phyloP scores from a whole-genome alignment of 1,139 yeast species.

The Sugiyamaella castrensis region DNA sequence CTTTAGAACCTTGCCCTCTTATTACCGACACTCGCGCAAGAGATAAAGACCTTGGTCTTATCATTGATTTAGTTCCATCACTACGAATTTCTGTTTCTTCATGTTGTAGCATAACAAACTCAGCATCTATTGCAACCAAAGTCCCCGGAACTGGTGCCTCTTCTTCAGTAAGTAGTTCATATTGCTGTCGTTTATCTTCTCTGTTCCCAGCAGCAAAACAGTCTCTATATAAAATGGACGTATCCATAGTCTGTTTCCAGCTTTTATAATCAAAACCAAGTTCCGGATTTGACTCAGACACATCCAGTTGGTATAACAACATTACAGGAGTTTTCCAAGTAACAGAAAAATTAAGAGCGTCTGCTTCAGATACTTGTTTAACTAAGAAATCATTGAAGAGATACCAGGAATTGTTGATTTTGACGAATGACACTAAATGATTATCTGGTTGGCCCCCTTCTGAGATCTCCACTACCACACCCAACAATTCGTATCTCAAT shows the following conservation, averaged over 20 bases:
- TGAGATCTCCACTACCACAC: slow-evolving; percentile 40
- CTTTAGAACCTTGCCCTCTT: slow-evolving; percentile 61
- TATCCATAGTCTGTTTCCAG: slow-evolving; percentile 51
- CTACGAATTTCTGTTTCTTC: slow-evolving; percentile 77
- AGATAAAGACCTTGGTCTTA: slow-evolving; percentile 73
- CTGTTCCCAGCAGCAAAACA: slow-evolving; percentile 72
- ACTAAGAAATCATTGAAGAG: slow-evolving; percentile 91
- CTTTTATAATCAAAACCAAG: slow-evolving; percentile 42
- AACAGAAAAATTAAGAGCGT: slow-evolving; percentile 62
- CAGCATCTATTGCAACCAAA: slow-evolving; percentile 92
- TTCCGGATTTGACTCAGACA: slow-evolving; percentile 32
- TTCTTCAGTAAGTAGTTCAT: slow-evolving; percentile 56
- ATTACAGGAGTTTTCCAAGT: slow-evolving; percentile 86
- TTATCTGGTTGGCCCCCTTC: slow-evolving; percentile 30
- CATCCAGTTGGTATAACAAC: slow-evolving; percentile 57
- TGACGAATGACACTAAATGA: slow-evolving; percentile 43
- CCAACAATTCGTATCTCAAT: slow-evolving; percentile 34
- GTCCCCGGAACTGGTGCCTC: slow-evolving; percentile 77
- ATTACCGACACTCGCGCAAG: slow-evolving; percentile 88
- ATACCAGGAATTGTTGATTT: slow-evolving; percentile 59
- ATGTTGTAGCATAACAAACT: slow-evolving; percentile 79
- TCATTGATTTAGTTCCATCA: slow-evolving; percentile 63
- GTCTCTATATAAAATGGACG: slow-evolving; percentile 67
- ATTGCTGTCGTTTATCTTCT: slow-evolving; percentile 57
- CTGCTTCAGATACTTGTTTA: slow-evolving; percentile 65